A percentile compares a stretch with the other conserved stretches of the same genome.
These are phyloP conservation scores for Hypoxylon sp. DNA, from an alignment of 2,329 filamentous ascomycete species.

Conservation along the genomic window DNA sequence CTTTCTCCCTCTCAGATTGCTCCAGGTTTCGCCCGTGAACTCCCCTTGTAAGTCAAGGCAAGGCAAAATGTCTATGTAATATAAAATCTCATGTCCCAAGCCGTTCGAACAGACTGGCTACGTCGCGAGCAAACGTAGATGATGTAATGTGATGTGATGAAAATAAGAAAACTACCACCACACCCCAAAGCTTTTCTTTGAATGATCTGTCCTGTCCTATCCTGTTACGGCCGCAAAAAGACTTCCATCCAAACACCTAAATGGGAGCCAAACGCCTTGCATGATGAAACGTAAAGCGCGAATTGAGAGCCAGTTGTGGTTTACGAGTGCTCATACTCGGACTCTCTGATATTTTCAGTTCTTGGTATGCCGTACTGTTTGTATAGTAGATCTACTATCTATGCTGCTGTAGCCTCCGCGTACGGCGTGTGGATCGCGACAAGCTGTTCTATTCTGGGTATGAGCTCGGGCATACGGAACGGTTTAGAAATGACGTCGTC, in stretches of 20 bases:
- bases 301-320: slow-evolving; percentile 27
- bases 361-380: slow-evolving; percentile 8
- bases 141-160: slow-evolving; percentile 8
- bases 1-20: slow-evolving; percentile 10
- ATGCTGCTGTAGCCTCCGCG: slow-evolving; percentile 32
- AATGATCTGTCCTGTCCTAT: slow-evolving; percentile 4
- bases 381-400: slow-evolving; percentile 21
- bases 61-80: slow-evolving; percentile 1
- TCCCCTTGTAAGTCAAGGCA: slow-evolving; percentile 4
- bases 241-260: slow-evolving; percentile 22
- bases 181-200: slow-evolving; percentile 25
- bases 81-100: neutral
- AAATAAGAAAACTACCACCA: neutral
- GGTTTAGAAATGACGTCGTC: slow-evolving; percentile 85
- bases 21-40: slow-evolving; percentile 24
- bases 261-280: slow-evolving; percentile 41
- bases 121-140: slow-evolving; percentile 17
- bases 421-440: slow-evolving; percentile 48
- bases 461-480: slow-evolving; percentile 78
- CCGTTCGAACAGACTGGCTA: slow-evolving; percentile 13
- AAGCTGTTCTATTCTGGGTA: slow-evolving; percentile 74
- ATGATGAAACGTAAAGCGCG: slow-evolving; percentile 31
- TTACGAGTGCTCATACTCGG: slow-evolving; percentile 4
- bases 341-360: slow-evolving; percentile 10
- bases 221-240: slow-evolving; percentile 8